phyloP scores from a whole-genome alignment of 164 flowering plant species.

The Berberis vulgaris region DNA sequence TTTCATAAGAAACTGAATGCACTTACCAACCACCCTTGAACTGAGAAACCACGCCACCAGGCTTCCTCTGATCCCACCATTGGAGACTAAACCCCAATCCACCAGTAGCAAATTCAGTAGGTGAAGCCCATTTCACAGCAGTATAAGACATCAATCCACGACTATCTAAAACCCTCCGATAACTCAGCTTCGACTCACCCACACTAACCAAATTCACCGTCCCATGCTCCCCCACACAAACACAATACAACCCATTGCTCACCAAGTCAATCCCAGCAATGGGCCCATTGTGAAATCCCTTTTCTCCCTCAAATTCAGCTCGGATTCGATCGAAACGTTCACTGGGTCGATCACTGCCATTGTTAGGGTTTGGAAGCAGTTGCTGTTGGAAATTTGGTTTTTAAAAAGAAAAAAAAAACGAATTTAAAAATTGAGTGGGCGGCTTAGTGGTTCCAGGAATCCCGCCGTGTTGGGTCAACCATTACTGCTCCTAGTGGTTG shows the following conservation, averaged over 20 bases:
- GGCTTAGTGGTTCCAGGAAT: too few species aligned
- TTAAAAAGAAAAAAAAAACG: too few species aligned
- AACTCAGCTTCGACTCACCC: constrained; percentile 25
- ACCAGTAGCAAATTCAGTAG: constrained; percentile 71
- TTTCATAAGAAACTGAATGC: too few species aligned
- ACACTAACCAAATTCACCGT: constrained; percentile 56
- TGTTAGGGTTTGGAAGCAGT: constrained; percentile 27
- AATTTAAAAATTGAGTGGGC: too few species aligned
- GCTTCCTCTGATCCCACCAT: constrained; percentile 58
- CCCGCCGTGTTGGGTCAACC: too few species aligned
- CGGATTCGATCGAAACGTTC: constrained; percentile 24
- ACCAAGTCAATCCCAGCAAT: constrained; percentile 42
- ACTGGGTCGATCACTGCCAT: constrained; percentile 22
- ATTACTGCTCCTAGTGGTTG: too few species aligned
- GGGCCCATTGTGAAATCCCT: constrained; percentile 44
- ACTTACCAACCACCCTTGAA: too few species aligned
- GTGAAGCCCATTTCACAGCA: constrained; percentile 19
- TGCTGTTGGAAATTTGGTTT: too few species aligned
- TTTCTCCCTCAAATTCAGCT: constrained; percentile 25
- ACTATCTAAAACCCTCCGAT: constrained; percentile 45
- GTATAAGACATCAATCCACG: constrained; percentile 58
- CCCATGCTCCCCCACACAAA: constrained; percentile 48
- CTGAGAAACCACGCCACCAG: too few species aligned
- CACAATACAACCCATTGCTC: too few species aligned
- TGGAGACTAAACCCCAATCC: constrained; percentile 70